Percentiles rank a stretch among this genome's conserved stretches.
phyloP scores from a whole-genome alignment of 345 rosid species.

The Durio zibethinus region DNA sequence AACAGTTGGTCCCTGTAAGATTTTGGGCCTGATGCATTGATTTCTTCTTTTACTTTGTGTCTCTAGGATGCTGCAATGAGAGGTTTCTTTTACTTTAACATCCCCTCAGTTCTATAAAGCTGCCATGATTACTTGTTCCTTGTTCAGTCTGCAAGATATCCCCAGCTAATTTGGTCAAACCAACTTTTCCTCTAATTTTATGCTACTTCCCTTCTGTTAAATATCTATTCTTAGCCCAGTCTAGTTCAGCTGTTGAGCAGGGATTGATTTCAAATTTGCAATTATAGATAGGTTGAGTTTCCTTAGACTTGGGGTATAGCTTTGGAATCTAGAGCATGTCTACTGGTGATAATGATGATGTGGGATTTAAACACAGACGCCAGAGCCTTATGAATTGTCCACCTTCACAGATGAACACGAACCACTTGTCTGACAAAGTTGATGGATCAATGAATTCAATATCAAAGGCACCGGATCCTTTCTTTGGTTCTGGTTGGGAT shows the following conservation, averaged over 20 bases:
- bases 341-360: conserved; percentile 48
- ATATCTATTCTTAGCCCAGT: conserved; percentile 23
- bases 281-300: conserved; percentile 12
- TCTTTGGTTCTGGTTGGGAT: conserved; percentile 82
- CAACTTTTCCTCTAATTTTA: conserved; percentile 27
- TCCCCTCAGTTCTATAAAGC: conserved; percentile 60
- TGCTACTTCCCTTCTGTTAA: conserved; percentile 16
- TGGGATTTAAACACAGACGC: conserved; percentile 48
- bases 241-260: conserved; percentile 20
- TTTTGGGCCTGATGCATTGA: conserved; percentile 62
- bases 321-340: conserved; percentile 47
- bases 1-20: conserved; percentile 50
- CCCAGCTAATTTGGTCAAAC: conserved; percentile 50
- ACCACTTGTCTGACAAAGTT: conserved; percentile 34
- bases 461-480: conserved; percentile 41
- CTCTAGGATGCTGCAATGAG: conserved; percentile 45
- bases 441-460: conserved; percentile 37
- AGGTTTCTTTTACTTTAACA: conserved; percentile 48
- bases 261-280: conserved; percentile 18
- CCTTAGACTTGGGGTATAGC: conserved; percentile 27
- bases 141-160: conserved; percentile 65
- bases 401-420: conserved; percentile 41
- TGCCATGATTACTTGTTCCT: conserved; percentile 57
- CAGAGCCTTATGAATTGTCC: conserved; percentile 38
- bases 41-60: conserved; percentile 42